Evolutionary conservation across 352 stramenopile genomes (phyloP), one percentile per base, ranked within the genome.

Genomic region (Phytophthora palmivora): DNA sequence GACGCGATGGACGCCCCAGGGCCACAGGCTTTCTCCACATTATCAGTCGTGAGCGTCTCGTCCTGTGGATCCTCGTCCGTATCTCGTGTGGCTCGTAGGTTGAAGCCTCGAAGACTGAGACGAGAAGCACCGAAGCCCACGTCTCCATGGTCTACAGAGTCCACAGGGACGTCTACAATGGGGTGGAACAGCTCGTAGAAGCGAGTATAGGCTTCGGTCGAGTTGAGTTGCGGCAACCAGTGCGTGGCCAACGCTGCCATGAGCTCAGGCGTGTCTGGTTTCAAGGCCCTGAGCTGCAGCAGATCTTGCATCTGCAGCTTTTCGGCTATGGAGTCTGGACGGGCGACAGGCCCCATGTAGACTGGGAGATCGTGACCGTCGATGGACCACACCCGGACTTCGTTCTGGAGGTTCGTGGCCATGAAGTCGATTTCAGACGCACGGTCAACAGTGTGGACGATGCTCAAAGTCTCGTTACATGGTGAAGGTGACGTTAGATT

Each of bases 91-190:
- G 66, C 73, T 8, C 58, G 57, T 36, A 88, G 49, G 14, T 62
- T 79, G 58, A 85, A 85, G 30, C 71, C 67, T 11, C 81, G 79
- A n/a, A 82, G 49, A 49, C 70, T 72, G 22, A 81, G 36, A 12
- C 78, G 71, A 47, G 79, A 70, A 22, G 55, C 59, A 2, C 74
- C 78, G 45, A 86, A 83, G 47, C 47, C 62, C 11, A 36, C 70
- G 50, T 86, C 76, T 19, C 60, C 74, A 10, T 74, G 70, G 60
- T 88, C 68, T 14, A 64, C 58, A 4, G 52, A 54, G 28, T 70
- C 63, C 21, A 33, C 24, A 0, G 63, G 63, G 3, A 46, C 44
- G 47, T 64, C 38, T 50, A 59, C 47, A n/a, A 76, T 53, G 30
- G 49, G 43, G 37, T 55, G 41, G 16, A 73, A 63, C 38, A 68